A percentile compares a stretch with the other conserved stretches of the same genome.
Conservation (phyloP, 139 green algal genomes). For the Coelastrella sp. region DNA sequence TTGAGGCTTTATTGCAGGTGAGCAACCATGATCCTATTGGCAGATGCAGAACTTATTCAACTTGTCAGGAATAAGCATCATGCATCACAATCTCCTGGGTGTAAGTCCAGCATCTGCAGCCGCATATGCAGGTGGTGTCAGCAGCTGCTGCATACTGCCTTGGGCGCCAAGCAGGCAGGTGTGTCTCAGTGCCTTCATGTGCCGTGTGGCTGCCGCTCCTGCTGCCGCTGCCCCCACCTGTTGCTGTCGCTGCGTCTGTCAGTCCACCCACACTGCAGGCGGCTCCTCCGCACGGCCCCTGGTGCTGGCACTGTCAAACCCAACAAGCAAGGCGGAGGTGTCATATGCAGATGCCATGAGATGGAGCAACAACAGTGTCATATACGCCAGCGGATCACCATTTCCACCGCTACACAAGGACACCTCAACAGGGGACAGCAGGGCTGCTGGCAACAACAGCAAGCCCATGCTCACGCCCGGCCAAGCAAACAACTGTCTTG, state of each 20-base stretch:
- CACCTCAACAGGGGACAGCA: not conserved
- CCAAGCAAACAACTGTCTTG: slow-evolving; percentile 84
- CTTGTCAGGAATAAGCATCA: not conserved
- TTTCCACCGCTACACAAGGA: slow-evolving; percentile 49
- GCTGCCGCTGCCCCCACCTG: not conserved
- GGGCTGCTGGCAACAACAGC: not conserved
- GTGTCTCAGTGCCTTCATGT: too few species aligned
- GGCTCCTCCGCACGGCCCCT: slow-evolving; percentile 75
- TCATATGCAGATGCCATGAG: slow-evolving; percentile 70
- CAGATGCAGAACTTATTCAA: not conserved
- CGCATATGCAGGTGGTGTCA: not conserved
- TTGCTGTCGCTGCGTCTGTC: not conserved
- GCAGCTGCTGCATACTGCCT: not conserved
- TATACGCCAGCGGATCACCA: slow-evolving; percentile 85
- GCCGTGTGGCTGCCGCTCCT: too few species aligned
- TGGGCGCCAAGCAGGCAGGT: too few species aligned
- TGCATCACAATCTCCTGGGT: not conserved
- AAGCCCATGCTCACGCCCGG: slow-evolving; percentile 24
- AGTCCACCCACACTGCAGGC: not conserved
- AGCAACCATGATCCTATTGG: not conserved
- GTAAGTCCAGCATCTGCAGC: not conserved
- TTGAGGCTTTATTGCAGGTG: slow-evolving; percentile 60
- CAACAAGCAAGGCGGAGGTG: slow-evolving; percentile 89
- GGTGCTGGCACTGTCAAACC: slow-evolving; percentile 93
- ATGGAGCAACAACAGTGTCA: slow-evolving; percentile 64